Conservation (phyloP, 306 rosid genomes). For the Quillaja saponaria region DNA sequence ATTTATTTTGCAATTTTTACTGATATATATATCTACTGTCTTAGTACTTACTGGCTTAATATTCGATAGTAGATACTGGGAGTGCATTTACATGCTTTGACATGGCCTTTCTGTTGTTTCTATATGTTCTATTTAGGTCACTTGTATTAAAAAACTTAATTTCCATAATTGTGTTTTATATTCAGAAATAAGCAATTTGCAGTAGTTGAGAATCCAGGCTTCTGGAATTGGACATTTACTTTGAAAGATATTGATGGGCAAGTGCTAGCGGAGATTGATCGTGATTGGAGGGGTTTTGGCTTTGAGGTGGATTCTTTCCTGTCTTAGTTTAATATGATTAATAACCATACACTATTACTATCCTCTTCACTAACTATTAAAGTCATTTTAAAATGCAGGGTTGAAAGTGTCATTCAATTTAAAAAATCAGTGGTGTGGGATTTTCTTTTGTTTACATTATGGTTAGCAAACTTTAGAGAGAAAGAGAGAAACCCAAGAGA, state of each 20-base stretch:
- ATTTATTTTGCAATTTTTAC: too few species aligned
- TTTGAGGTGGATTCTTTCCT: conserved; percentile 71
- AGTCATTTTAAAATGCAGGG: neutral
- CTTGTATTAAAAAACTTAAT: conserved; percentile 11
- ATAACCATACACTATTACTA: conserved; percentile 12
- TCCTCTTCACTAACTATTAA: conserved; percentile 11
- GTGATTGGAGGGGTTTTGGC: conserved; percentile 99
- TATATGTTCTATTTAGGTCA: neutral
- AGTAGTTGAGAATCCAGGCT: conserved; percentile 94
- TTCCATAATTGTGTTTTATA: conserved; percentile 10
- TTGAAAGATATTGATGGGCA: conserved; percentile 74
- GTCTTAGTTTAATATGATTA: conserved; percentile 20
- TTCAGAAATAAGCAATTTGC: conserved; percentile 86
- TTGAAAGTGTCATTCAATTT: conserved; percentile 1
- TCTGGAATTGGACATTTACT: conserved; percentile 97
- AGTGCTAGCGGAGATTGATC: conserved; percentile 87
- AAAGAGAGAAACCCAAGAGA: too few species aligned
- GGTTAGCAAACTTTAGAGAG: too few species aligned
- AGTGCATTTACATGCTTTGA: neutral
- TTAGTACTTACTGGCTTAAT: too few species aligned
- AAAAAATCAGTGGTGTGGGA: conserved; percentile 6
- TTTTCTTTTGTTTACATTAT: conserved; percentile 6
- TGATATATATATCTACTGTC: too few species aligned
- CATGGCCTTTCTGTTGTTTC: conserved; percentile 25
- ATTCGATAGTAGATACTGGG: too few species aligned